A percentile compares a stretch with the other conserved stretches of the same genome.
Conservation (phyloP, 306 rosid species). For the Benincasa hispida region DNA sequence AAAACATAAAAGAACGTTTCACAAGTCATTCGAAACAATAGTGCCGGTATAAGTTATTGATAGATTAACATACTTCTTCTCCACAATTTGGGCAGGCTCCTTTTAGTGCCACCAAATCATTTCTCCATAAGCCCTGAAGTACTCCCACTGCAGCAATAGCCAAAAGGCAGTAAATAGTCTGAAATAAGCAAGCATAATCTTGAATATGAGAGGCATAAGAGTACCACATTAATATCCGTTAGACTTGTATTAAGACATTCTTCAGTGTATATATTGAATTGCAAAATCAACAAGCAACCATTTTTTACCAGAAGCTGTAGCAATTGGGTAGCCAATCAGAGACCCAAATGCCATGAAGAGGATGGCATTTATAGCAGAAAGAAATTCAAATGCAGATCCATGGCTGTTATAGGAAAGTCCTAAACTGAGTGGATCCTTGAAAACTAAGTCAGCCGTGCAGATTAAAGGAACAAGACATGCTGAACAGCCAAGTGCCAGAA, state of each 20-base stretch:
- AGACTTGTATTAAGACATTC: neutral
- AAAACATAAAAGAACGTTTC: neutral
- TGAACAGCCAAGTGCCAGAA: conserved; percentile 64
- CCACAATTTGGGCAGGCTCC: conserved; percentile 92
- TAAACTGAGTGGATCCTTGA: conserved; percentile 35
- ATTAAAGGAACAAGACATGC: conserved; percentile 51
- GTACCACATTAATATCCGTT: neutral
- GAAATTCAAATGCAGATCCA: conserved; percentile 25
- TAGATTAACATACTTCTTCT: conserved; percentile 57
- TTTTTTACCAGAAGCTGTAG: conserved; percentile 61
- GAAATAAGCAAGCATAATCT: neutral
- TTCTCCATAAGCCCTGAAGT: conserved; percentile 75
- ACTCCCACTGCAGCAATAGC: conserved; percentile 43
- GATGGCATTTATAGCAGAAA: conserved; percentile 33
- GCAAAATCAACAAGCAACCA: neutral
- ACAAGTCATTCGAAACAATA: neutral
- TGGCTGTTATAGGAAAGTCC: conserved; percentile 36
- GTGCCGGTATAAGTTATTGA: neutral
- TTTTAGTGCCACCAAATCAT: conserved; percentile 65
- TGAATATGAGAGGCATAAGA: neutral
- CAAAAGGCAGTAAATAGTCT: neutral
- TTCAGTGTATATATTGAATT: neutral
- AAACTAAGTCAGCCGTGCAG: conserved; percentile 39
- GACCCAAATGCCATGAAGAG: conserved; percentile 47
- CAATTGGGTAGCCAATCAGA: conserved; percentile 56